These are phyloP conservation scores for Emericellopsis cladophorae DNA, from an alignment of 2,329 filamentous ascomycete species.

Conservation along the genomic window DNA sequence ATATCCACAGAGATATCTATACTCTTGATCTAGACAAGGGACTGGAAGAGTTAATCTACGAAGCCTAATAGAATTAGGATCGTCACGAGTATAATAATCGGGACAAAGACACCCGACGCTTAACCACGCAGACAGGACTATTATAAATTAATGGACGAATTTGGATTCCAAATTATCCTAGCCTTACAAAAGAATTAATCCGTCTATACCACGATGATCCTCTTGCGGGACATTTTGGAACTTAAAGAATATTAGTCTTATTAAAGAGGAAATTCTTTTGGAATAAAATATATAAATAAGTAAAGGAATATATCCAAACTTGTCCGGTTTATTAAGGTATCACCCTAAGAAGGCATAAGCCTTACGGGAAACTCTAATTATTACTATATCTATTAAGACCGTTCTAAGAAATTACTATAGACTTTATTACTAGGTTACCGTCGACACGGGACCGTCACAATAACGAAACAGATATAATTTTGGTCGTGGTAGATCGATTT, in stretches of 20 bases:
- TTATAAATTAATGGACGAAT: neutral
- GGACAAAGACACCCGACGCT: neutral
- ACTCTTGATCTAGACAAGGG: slow-evolving; percentile 6
- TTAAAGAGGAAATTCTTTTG: neutral
- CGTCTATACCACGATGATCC: too few species aligned
- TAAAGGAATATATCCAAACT: neutral
- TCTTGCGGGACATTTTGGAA: too few species aligned
- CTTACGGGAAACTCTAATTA: too few species aligned
- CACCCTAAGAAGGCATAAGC: too few species aligned
- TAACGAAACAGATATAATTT: neutral
- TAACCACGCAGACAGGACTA: too few species aligned
- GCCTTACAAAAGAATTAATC: too few species aligned
- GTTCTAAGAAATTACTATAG: neutral
- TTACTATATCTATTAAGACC: too few species aligned
- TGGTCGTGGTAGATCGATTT: too few species aligned
- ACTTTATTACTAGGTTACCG: too few species aligned
- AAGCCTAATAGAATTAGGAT: slow-evolving; percentile 3
- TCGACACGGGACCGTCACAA: neutral
- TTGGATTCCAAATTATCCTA: too few species aligned
- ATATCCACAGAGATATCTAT: slow-evolving; percentile 5
- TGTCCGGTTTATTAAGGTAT: neutral
- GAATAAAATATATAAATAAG: neutral
- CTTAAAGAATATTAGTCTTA: slow-evolving; percentile 1
- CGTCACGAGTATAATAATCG: slow-evolving; percentile 3
- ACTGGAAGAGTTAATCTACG: slow-evolving; percentile 3